phyloP scores from a whole-genome alignment of 1,139 yeast species.

The Blastobotrys aristatus region DNA sequence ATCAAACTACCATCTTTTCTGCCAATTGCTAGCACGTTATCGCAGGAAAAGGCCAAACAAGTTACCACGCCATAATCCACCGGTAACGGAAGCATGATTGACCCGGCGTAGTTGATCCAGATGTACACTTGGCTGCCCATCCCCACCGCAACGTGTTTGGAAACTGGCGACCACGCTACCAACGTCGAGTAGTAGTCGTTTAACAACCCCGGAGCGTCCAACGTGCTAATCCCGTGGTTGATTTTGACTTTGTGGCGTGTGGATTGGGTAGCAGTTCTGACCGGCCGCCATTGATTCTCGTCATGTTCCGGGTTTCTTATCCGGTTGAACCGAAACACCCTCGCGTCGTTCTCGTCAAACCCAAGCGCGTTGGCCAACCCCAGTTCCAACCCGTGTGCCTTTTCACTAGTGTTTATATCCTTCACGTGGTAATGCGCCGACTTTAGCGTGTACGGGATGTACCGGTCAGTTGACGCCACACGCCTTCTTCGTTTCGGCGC shows the following conservation, averaged over 20 bases:
- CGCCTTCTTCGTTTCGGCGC: slow-evolving; percentile 1
- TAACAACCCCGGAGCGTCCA: slow-evolving; percentile 71
- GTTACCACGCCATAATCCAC: slow-evolving; percentile 35
- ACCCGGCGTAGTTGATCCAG: slow-evolving; percentile 58
- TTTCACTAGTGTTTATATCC: not conserved
- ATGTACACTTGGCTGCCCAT: slow-evolving; percentile 54
- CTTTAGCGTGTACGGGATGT: slow-evolving; percentile 5
- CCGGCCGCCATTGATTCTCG: not conserved
- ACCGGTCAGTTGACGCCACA: slow-evolving; percentile 6
- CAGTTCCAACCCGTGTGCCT: not conserved
- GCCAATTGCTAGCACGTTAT: slow-evolving; percentile 52
- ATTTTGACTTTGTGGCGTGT: not conserved
- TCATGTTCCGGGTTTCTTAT: not conserved
- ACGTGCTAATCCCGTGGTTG: not conserved
- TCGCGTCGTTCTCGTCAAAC: not conserved
- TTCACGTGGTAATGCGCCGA: slow-evolving; percentile 2
- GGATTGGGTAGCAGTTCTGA: not conserved
- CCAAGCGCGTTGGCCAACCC: slow-evolving; percentile 5
- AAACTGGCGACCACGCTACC: slow-evolving; percentile 62
- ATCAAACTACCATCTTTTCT: slow-evolving; percentile 48
- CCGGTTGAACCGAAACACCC: slow-evolving; percentile 1
- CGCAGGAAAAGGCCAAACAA: slow-evolving; percentile 52
- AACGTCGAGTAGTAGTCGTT: slow-evolving; percentile 80
- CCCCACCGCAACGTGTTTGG: slow-evolving; percentile 63
- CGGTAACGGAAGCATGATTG: slow-evolving; percentile 27